A percentile compares a stretch with the other conserved stretches of the same genome.
These are phyloP conservation scores for Sporothrix sp. DNA, from an alignment of 2,329 filamentous ascomycete genomes.

Conservation along the genomic window DNA sequence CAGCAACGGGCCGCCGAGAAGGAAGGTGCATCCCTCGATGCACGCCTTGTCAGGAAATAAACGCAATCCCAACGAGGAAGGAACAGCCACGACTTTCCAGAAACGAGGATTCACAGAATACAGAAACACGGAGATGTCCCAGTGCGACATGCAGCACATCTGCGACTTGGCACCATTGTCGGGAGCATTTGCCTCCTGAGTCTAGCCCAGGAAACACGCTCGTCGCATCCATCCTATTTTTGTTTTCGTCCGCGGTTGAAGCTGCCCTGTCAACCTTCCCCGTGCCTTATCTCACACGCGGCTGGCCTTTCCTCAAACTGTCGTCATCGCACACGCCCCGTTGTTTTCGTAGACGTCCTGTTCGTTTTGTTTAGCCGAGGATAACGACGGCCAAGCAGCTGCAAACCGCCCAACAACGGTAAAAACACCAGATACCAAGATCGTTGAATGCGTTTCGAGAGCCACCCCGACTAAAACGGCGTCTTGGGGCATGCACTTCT, in stretches of 20 bases:
- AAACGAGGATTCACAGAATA: no score
- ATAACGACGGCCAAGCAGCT: slow-evolving; percentile 16
- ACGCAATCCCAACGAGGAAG: slow-evolving; percentile 2
- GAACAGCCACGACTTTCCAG: background rate
- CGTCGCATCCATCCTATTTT: no score
- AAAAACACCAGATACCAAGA: background rate
- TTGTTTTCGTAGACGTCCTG: background rate
- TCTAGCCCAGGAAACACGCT: no score
- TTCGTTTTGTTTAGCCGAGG: slow-evolving; percentile 22
- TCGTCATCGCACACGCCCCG: background rate
- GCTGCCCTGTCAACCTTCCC: no score
- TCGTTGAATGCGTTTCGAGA: background rate
- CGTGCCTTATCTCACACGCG: background rate
- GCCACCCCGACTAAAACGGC: background rate
- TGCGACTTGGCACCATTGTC: no score
- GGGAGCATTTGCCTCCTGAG: no score
- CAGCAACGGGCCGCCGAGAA: background rate
- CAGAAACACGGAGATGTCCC: no score
- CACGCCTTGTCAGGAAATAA: background rate
- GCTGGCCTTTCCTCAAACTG: background rate
- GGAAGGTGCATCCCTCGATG: background rate
- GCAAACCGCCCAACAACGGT: no score
- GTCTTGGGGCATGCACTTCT: background rate
- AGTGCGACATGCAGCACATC: no score
- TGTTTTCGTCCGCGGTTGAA: no score